phyloP scores from a whole-genome alignment of 1,284 basidiomycete genomes.

The Bondarzewia mesenterica region DNA sequence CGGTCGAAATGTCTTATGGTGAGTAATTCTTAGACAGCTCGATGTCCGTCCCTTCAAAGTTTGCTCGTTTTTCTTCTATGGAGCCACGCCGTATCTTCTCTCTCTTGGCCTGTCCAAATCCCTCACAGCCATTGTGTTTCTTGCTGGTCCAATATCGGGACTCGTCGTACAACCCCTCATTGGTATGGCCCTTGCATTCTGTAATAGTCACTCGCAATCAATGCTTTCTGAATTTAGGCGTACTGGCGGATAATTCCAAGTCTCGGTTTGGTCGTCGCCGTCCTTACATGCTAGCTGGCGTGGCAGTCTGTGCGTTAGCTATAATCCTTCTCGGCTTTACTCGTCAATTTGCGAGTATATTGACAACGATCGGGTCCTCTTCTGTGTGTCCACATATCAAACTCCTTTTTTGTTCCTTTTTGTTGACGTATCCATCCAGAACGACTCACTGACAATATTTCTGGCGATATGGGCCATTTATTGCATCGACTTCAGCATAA shows the following conservation, averaged over 20 bases:
- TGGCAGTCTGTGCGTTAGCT: conserved; percentile 58
- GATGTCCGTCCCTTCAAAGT: neutral
- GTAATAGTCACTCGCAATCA: neutral
- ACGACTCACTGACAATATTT: conserved; percentile 58
- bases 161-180: conserved; percentile 90
- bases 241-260: conserved; percentile 82
- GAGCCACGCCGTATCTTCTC: conserved; percentile 86
- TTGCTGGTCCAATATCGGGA: conserved; percentile 90
- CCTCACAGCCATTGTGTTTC: conserved; percentile 84
- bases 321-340: conserved; percentile 87
- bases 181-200: conserved; percentile 25
- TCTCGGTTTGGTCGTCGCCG: conserved; percentile 79
- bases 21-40: conserved; percentile 16
- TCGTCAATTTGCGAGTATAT: conserved; percentile 57
- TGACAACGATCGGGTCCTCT: conserved; percentile 34
- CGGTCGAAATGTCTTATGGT: conserved; percentile 89
- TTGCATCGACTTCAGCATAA: conserved; percentile 89
- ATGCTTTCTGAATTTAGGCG: conserved; percentile 31
- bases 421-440: conserved; percentile 28
- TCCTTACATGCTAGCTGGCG: conserved; percentile 78
- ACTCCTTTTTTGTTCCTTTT: neutral
- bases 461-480: conserved; percentile 85
- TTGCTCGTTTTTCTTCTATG: neutral
- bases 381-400: conserved; percentile 23
- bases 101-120: conserved; percentile 87